phyloP scores from a whole-genome alignment of 768 basidiomycete species.

The Mycena rosella region DNA sequence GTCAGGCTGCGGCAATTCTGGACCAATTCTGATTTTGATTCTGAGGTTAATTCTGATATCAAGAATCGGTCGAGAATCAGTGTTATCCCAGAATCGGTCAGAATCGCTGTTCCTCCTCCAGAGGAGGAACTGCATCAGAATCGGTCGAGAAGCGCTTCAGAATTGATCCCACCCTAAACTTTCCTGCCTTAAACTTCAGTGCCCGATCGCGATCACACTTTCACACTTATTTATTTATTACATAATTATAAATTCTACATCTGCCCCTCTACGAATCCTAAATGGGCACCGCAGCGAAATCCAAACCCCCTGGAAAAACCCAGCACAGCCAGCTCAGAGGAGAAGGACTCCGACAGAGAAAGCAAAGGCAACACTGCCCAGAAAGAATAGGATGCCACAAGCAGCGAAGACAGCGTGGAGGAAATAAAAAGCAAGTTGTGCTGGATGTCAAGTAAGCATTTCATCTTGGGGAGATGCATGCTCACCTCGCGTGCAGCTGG shows the following conservation, averaged over 20 bases:
- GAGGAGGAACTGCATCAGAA: not conserved
- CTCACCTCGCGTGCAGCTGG: conserved; percentile 2
- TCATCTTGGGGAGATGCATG: not conserved
- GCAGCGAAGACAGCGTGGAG: conserved; percentile 13
- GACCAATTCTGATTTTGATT: not conserved
- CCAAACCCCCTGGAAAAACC: no score
- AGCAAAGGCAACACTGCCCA: not conserved
- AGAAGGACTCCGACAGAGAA: not conserved
- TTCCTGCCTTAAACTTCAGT: no score
- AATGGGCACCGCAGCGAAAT: no score
- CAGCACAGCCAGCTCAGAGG: not conserved
- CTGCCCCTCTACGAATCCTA: not conserved
- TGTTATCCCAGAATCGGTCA: no score
- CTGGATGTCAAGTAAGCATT: not conserved
- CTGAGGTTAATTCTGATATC: not conserved
- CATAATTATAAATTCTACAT: not conserved
- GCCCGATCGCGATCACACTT: no score
- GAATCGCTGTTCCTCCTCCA: not conserved
- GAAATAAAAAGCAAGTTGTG: no score
- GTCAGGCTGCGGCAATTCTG: no score
- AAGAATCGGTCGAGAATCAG: not conserved
- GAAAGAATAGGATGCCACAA: not conserved
- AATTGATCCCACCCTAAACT: no score
- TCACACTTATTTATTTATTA: no score
- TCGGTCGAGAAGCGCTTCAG: no score